Evolutionary conservation across 2,329 filamentous ascomycete species (phyloP).

Genomic region (Xylaria sp.): DNA sequence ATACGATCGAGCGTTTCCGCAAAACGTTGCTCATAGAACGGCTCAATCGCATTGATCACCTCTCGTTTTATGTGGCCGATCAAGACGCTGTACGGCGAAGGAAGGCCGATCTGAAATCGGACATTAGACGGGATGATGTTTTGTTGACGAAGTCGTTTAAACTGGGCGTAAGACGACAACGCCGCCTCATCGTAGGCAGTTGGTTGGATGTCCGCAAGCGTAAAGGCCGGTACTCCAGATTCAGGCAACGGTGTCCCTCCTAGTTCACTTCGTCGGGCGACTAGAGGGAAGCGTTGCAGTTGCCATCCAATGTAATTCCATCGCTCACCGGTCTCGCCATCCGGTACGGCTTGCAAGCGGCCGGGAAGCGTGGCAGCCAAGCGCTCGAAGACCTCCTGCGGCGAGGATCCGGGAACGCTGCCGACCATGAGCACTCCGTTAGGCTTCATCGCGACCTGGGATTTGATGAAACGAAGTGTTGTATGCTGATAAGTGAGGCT

Average conservation of each 20-base stretch:
- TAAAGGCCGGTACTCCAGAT: slow-evolving; percentile 22
- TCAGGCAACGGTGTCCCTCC: slow-evolving; percentile 25
- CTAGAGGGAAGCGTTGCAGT: slow-evolving; percentile 21
- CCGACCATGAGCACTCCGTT: slow-evolving; percentile 32
- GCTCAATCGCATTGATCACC: slow-evolving; percentile 22
- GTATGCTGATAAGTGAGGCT: slow-evolving; percentile 8
- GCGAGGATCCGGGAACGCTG: slow-evolving; percentile 29
- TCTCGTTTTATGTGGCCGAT: slow-evolving; percentile 25
- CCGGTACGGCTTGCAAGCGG: slow-evolving; percentile 26
- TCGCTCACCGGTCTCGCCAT: slow-evolving; percentile 30
- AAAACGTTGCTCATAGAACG: slow-evolving; percentile 30
- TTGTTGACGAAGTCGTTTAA: slow-evolving; percentile 28
- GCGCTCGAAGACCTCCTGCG: slow-evolving; percentile 25
- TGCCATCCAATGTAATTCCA: slow-evolving; percentile 32
- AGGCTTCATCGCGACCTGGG: slow-evolving; percentile 24
- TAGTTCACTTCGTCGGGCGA: slow-evolving; percentile 23
- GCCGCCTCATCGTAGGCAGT: slow-evolving; percentile 29
- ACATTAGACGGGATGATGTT: slow-evolving; percentile 19
- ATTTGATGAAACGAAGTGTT: slow-evolving; percentile 8
- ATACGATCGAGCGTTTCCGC: slow-evolving; percentile 24
- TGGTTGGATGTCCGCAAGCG: slow-evolving; percentile 27
- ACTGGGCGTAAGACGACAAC: slow-evolving; percentile 27
- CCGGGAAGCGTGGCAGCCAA: slow-evolving; percentile 24
- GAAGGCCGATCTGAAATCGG: slow-evolving; percentile 29
- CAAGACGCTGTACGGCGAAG: slow-evolving; percentile 29